Evolutionary conservation across 1,284 basidiomycete species (phyloP), one percentile per base, ranked within the genome.

Genomic region (Agroathelia rolfsii): DNA sequence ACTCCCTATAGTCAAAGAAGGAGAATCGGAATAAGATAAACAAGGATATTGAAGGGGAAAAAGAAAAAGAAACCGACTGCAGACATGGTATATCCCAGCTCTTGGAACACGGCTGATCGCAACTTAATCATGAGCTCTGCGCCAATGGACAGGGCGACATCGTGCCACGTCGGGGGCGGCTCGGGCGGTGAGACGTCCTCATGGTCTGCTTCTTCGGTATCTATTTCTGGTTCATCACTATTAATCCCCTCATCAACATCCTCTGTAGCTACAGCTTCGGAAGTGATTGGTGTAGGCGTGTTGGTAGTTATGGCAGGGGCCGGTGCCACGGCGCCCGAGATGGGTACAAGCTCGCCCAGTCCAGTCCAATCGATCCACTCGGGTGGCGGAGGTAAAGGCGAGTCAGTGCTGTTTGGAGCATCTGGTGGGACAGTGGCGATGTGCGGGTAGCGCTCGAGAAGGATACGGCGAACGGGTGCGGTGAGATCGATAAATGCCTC

Each of bases 401-500:
- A 83, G 51, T 97, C 93, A 16, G 79, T 52, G 0, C 85, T 87
- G 23, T 73, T 53, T 1, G 74, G 71, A 0, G 82, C 75, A 43
- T 82, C 72, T 1, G 63, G 48, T 0, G 92, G 88, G 1, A 79
- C 67, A 10, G 68, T 47, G 0, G 74, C 63, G 11, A 99, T 74
- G 48, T 87, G 66, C 0, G 93, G 86, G 49, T 83, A 87, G 28
- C 74, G 62, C 34, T 71, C 63, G 3, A 95, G 59, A 1, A 96
- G 55, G 18, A 72, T 60, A 29, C 82, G 71, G 19, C 86, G 76
- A 12, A 86, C 78, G 30, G 82, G 78, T 5, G 68, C 66, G 3
- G 87, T 86, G 36, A 95, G 72, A 52, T 95, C 90, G 38, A 96
- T 76, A 53, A 92, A 96, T 0, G 86, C 88, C 53, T 86, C 82